Percentiles rank a stretch among this genome's conserved stretches.
Evolutionary conservation across 495 filamentous ascomycete genomes (phyloP).

Genomic region (Neurospora tetrasperma): DNA sequence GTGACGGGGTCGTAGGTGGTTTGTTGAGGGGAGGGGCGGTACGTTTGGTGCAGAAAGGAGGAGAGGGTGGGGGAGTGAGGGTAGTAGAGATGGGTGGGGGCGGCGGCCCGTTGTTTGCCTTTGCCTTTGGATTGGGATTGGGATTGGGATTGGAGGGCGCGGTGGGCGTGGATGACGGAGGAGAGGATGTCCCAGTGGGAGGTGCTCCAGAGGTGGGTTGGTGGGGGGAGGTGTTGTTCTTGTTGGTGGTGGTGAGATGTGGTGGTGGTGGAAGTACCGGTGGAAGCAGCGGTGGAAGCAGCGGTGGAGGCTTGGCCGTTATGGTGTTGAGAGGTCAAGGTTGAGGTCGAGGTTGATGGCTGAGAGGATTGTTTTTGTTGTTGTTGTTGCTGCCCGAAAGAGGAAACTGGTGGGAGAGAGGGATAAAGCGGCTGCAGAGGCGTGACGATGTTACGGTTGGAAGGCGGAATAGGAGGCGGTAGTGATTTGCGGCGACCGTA

Average conservation of each 20-base stretch:
- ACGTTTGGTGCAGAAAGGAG: not conserved
- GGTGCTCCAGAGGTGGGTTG: constrained; percentile 25
- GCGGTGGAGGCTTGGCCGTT: not conserved
- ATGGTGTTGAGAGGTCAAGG: not conserved
- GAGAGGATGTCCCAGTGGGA: constrained; percentile 34
- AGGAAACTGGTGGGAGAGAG: not conserved
- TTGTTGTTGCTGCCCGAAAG: not conserved
- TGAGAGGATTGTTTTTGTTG: not conserved
- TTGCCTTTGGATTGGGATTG: constrained; percentile 16
- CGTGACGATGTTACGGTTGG: not conserved
- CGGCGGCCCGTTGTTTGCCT: not conserved
- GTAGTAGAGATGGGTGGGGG: not conserved
- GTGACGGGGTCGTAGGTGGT: not conserved
- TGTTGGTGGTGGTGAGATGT: not conserved
- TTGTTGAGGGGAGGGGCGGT: not conserved
- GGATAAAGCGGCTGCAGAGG: not conserved
- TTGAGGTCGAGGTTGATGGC: not conserved
- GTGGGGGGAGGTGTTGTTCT: not conserved
- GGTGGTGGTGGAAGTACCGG: not conserved
- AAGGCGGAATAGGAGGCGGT: not conserved
- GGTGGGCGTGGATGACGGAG: constrained; percentile 19
- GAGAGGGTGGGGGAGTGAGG: not conserved
- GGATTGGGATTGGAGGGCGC: constrained; percentile 20
- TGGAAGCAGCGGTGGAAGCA: not conserved
- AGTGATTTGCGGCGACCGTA: not conserved